These are phyloP conservation scores for Thalassiosira hispida DNA, from an alignment of 352 stramenopile genomes.

Conservation along the genomic window DNA sequence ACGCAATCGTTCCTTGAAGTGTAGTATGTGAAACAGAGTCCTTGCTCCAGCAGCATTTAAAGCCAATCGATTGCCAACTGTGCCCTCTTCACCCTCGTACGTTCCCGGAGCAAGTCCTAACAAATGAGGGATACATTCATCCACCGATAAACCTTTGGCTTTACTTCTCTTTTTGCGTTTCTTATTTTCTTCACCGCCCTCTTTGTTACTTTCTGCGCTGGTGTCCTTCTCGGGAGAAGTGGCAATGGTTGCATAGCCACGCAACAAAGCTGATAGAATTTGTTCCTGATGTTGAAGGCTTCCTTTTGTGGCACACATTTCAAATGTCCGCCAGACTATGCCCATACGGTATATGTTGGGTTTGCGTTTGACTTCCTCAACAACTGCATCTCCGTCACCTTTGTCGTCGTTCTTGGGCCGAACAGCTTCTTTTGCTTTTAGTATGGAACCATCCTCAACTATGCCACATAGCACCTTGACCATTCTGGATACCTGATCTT, in stretches of 20 bases:
- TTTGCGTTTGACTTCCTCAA: not conserved
- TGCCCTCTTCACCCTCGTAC: constrained; percentile 21
- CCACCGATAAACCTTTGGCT: constrained; percentile 37
- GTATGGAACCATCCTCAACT: constrained; percentile 64
- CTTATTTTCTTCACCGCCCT: constrained; percentile 10
- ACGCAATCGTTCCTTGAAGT: constrained; percentile 67
- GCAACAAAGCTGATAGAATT: constrained; percentile 41
- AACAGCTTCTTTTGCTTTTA: constrained; percentile 39
- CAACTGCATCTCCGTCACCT: not conserved
- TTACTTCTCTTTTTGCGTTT: constrained; percentile 62
- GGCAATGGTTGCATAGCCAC: constrained; percentile 36
- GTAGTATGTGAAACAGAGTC: constrained; percentile 72
- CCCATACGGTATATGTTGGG: constrained; percentile 46
- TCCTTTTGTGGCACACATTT: constrained; percentile 64
- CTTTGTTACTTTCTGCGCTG: constrained; percentile 2
- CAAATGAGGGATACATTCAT: constrained; percentile 64
- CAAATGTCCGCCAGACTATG: constrained; percentile 73
- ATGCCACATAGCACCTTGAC: constrained; percentile 64
- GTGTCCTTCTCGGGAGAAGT: not conserved
- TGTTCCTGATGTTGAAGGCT: constrained; percentile 52
- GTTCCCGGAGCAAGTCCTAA: constrained; percentile 46
- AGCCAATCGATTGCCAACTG: constrained; percentile 37
- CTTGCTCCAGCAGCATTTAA: constrained; percentile 68
- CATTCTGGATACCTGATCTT: constrained; percentile 62
- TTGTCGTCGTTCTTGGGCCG: not conserved